These are phyloP conservation scores for Globisporangium nodosum DNA, from an alignment of 352 stramenopile genomes.

Conservation along the genomic window DNA sequence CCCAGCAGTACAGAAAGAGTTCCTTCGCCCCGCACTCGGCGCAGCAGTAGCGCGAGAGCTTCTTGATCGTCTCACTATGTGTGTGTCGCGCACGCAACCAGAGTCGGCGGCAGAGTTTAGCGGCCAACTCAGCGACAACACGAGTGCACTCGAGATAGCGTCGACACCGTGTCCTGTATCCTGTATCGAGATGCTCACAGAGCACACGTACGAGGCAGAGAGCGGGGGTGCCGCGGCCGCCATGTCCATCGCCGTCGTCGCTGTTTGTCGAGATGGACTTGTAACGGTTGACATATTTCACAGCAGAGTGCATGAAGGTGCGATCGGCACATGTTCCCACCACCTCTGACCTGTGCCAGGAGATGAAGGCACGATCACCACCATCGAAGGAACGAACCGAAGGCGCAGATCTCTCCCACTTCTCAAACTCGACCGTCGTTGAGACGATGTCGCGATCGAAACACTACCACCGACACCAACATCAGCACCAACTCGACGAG, in stretches of 20 bases:
- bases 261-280: background rate
- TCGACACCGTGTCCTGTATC: too few species aligned
- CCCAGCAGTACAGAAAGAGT: constrained; percentile 66
- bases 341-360: background rate
- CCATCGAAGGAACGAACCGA: background rate
- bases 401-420: background rate
- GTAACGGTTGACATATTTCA: background rate
- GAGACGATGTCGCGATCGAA: too few species aligned
- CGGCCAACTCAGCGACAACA: background rate
- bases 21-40: constrained; percentile 50
- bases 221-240: background rate
- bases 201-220: constrained; percentile 8
- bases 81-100: background rate
- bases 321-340: too few species aligned
- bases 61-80: constrained; percentile 33
- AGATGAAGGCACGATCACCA: background rate
- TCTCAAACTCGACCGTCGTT: background rate
- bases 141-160: background rate
- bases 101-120: background rate
- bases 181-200: background rate
- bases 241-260: background rate
- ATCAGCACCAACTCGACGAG: too few species aligned
- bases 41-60: constrained; percentile 57
- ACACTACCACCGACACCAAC: too few species aligned
- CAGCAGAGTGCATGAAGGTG: too few species aligned